Evolutionary conservation across 2,329 filamentous ascomycete genomes (phyloP).

Genomic region (Chrysoporthe cubensis): DNA sequence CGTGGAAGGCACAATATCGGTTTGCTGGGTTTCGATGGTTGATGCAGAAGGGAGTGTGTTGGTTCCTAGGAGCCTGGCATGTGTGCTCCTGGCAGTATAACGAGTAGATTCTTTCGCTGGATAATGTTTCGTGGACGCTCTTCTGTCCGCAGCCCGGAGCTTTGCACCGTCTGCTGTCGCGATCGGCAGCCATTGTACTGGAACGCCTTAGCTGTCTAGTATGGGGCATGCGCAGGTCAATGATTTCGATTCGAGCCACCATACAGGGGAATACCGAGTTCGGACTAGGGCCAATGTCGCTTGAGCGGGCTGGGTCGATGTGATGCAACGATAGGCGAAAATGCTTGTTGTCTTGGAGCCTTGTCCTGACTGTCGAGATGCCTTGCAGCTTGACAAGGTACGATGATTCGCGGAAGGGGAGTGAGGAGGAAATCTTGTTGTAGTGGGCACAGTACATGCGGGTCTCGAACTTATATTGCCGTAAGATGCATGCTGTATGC

Average conservation of each 20-base stretch:
- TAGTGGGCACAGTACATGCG: slow-evolving; percentile 22
- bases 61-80: slow-evolving; percentile 22
- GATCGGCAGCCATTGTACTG: slow-evolving; percentile 12
- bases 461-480: slow-evolving; percentile 19
- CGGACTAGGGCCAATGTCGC: not conserved
- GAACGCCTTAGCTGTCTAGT: slow-evolving; percentile 10
- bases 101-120: not conserved
- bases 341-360: slow-evolving; percentile 13
- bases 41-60: slow-evolving; percentile 24
- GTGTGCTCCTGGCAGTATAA: slow-evolving; percentile 28
- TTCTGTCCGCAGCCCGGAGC: slow-evolving; percentile 14
- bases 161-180: slow-evolving; percentile 5
- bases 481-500: slow-evolving; percentile 12
- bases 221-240: slow-evolving; percentile 14
- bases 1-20: slow-evolving; percentile 26
- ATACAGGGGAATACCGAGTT: not conserved
- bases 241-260: slow-evolving; percentile 10
- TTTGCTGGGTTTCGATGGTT: slow-evolving; percentile 23
- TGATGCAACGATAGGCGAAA: slow-evolving; percentile 12
- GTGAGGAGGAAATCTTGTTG: slow-evolving; percentile 10
- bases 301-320: slow-evolving; percentile 3
- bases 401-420: slow-evolving; percentile 11
- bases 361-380: slow-evolving; percentile 10
- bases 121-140: slow-evolving; percentile 10
- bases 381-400: slow-evolving; percentile 20